Percentiles rank a stretch among this genome's conserved stretches.
These are phyloP conservation scores for Hymenotorrendiella dingleyae DNA, from an alignment of 2,329 filamentous ascomycete genomes.

Conservation along the genomic window DNA sequence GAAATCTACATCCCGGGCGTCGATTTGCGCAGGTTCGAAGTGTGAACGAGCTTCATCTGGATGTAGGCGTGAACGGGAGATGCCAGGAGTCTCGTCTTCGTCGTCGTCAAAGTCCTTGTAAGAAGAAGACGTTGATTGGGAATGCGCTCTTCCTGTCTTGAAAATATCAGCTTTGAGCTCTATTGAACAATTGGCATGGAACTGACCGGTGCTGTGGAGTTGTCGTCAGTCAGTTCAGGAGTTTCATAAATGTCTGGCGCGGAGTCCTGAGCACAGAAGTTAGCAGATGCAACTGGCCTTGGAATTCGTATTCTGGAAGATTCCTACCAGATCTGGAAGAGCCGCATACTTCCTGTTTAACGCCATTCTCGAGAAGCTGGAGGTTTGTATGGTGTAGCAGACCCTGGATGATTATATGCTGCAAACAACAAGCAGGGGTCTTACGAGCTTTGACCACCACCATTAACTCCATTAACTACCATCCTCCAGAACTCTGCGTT, in stretches of 20 bases:
- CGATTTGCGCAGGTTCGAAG: slow-evolving; percentile 70
- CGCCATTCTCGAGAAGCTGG: slow-evolving; percentile 48
- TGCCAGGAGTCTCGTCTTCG: slow-evolving; percentile 57
- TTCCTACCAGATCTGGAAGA: slow-evolving; percentile 66
- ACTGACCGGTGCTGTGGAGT: slow-evolving; percentile 73
- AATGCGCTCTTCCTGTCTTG: slow-evolving; percentile 40
- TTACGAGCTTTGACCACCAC: no score
- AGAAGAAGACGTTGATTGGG: slow-evolving; percentile 46
- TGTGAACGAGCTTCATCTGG: slow-evolving; percentile 73
- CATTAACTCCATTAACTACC: no score
- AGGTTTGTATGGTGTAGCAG: no score
- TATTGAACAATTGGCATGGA: no score
- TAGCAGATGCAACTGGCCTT: not conserved
- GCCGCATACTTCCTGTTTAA: slow-evolving; percentile 77
- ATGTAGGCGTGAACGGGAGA: slow-evolving; percentile 71
- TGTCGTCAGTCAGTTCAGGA: slow-evolving; percentile 84
- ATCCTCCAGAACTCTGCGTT: no score
- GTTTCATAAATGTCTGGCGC: slow-evolving; percentile 97
- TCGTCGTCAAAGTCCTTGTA: slow-evolving; percentile 58
- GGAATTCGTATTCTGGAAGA: no score
- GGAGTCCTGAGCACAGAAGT: slow-evolving; percentile 57
- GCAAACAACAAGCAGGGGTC: not conserved
- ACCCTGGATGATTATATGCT: no score
- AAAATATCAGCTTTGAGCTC: slow-evolving; percentile 7
- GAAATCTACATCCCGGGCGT: slow-evolving; percentile 76